Base-by-base conservation (phyloP, 2,329 filamentous ascomycete genomes). In the Leptographium radiaticola region DNA sequence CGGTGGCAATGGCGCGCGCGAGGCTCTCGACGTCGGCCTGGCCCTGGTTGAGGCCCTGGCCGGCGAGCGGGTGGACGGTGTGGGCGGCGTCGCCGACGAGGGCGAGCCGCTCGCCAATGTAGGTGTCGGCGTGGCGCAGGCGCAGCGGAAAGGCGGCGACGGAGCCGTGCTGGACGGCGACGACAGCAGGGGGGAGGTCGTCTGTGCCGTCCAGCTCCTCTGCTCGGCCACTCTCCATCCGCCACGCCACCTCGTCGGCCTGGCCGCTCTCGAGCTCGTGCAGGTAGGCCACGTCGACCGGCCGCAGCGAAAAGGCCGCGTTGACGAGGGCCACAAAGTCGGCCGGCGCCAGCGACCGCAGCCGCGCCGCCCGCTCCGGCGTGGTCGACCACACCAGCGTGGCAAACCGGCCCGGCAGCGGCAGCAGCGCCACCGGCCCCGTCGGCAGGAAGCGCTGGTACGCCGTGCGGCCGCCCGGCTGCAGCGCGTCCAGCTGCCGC, bases 341-440 rank as follows among this genome's bases (percentile, higher is more conserved):
- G 49, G 74, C 71, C 0, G 82, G 67, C 0, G 82, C 72, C 6
- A 98, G 75, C 40, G 77, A 79, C 72, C 95, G 96, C 43, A 98
- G 75, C 53, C 84, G 75, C 0, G 86, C 76, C 0, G 91, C 93
- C 56, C 88, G 83, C 53, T 81, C 75, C 0, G 89, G 85, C 0
- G 87, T 93, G 1, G 90, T 97, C 7, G 89, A 94, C 93, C 93
- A 98, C 18, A 98, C 93, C 6, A 98, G 75, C 0, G 89, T 90
- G 6, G 90, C 84, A 65, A 81, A 79, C 59, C 87, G 86, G 20
- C 87, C 86, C 0, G 93, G 93, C 10, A 98, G 73, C 1, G 93
- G 93, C 1, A 98, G 80, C 71, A 97, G 83, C 18, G 93, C 93
- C 51, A 97, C 81, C 0, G 93, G 93, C 0, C 93, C 93, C 0